Conservation (phyloP, 2,329 filamentous ascomycete genomes). For the Aureobasidium zeae region DNA sequence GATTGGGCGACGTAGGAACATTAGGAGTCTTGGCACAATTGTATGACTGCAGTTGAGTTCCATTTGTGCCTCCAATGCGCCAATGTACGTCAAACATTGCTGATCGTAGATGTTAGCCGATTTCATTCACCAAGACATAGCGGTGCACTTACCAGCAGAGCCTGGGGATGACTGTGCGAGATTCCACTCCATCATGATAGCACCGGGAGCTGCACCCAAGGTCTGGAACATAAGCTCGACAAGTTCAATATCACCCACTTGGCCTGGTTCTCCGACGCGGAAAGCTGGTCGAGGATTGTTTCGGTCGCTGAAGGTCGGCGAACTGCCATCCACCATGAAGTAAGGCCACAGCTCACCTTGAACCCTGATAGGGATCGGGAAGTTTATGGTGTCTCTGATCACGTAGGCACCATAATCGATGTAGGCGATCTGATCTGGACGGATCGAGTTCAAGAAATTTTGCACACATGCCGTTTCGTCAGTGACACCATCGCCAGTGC, state of each 20-base stretch:
- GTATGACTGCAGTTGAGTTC: conserved; percentile 59
- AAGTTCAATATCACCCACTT: conserved; percentile 58
- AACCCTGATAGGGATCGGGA: conserved; percentile 64
- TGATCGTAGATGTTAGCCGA: conserved; percentile 8
- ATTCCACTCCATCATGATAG: conserved; percentile 66
- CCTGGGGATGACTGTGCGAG: conserved; percentile 39
- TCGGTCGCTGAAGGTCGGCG: conserved; percentile 35
- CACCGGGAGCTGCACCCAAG: conserved; percentile 56
- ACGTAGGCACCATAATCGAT: conserved; percentile 50
- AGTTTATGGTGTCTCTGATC: conserved; percentile 44
- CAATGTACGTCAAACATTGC: conserved; percentile 52
- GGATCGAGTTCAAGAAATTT: conserved; percentile 53
- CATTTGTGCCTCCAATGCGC: conserved; percentile 44
- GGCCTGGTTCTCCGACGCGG: conserved; percentile 55
- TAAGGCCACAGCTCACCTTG: conserved; percentile 78
- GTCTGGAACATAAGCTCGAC: conserved; percentile 64
- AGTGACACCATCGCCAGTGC: conserved; percentile 72
- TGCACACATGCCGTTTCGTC: conserved; percentile 80
- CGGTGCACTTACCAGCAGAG: conserved; percentile 30
- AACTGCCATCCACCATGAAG: conserved; percentile 64
- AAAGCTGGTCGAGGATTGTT: conserved; percentile 55
- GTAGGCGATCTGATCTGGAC: conserved; percentile 46
- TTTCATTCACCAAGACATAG: not conserved
- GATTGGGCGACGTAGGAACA: conserved; percentile 40
- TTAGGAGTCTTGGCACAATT: conserved; percentile 68